A percentile compares a stretch with the other conserved stretches of the same genome.
These are phyloP conservation scores for Sphagnum fallax DNA, from an alignment of 228 moss, liverwort and hornwort genomes.

Conservation along the genomic window DNA sequence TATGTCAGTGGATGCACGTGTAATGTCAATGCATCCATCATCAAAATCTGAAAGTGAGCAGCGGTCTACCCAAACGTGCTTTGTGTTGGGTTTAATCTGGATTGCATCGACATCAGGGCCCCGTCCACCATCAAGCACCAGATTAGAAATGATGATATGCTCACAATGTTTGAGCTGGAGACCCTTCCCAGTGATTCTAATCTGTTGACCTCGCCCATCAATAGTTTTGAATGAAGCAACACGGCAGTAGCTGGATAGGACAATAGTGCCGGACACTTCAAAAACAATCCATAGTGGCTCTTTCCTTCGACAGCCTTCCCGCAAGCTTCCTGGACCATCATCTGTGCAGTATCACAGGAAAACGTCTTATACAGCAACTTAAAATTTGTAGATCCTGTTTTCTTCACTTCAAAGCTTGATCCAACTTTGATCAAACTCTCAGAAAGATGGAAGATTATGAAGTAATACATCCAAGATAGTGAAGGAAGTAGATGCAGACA, in stretches of 20 bases:
- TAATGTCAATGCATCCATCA: conserved; percentile 62
- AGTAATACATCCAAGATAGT: no score
- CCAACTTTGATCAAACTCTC: no score
- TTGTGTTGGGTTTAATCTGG: conserved; percentile 57
- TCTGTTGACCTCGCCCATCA: conserved; percentile 55
- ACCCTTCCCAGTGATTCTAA: conserved; percentile 58
- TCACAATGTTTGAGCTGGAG: conserved; percentile 57
- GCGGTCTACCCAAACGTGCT: conserved; percentile 62
- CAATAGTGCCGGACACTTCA: conserved; percentile 56
- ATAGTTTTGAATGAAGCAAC: conserved; percentile 61
- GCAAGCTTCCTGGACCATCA: conserved; percentile 54
- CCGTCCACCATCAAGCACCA: conserved; percentile 46
- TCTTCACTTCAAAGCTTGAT: no score
- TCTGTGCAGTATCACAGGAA: conserved; percentile 12
- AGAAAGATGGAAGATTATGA: no score
- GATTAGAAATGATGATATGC: conserved; percentile 58
- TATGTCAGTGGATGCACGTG: conserved; percentile 51
- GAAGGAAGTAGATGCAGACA: no score
- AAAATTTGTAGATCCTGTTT: no score
- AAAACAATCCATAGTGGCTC: conserved; percentile 63
- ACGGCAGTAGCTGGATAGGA: conserved; percentile 42
- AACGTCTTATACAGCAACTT: no score
- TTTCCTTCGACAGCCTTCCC: conserved; percentile 45
- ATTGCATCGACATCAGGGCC: conserved; percentile 60
- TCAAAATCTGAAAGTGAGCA: conserved; percentile 65